Percentiles rank a stretch among this genome's conserved stretches.
Evolutionary conservation across 208 protist genomes (phyloP).

Genomic region (Crithidia fasciculata): DNA sequence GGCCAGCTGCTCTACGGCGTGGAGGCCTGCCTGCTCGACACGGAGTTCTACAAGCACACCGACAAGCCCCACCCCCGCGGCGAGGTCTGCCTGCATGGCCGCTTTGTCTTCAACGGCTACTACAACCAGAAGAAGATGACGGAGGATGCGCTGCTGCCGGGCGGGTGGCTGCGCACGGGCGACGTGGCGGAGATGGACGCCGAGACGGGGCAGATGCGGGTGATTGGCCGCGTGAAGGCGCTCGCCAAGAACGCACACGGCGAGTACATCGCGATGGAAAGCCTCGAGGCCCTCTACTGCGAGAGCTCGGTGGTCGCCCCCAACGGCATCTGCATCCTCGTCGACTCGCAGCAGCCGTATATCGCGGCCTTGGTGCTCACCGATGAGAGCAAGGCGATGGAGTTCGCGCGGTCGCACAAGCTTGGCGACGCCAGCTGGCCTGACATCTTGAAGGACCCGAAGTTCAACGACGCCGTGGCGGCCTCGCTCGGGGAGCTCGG

Average conservation of each 20-base stretch:
- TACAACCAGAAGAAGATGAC: slow-evolving; percentile 85
- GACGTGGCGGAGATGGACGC: slow-evolving; percentile 81
- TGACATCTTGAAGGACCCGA: slow-evolving; percentile 33
- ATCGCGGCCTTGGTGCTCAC: slow-evolving; percentile 75
- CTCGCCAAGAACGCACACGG: slow-evolving; percentile 88
- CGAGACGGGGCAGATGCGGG: slow-evolving; percentile 43
- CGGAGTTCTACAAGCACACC: slow-evolving; percentile 86
- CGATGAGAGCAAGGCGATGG: slow-evolving; percentile 57
- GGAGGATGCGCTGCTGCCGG: slow-evolving; percentile 61
- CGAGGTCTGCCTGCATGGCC: slow-evolving; percentile 86
- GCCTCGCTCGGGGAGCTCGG: slow-evolving; percentile 43
- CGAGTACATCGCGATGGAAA: slow-evolving; percentile 92
- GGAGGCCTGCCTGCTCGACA: slow-evolving; percentile 93
- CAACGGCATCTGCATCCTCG: slow-evolving; percentile 76
- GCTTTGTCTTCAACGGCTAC: slow-evolving; percentile 88
- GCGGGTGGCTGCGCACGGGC: slow-evolving; percentile 90
- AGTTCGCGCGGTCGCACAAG: slow-evolving; percentile 47
- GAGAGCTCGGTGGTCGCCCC: slow-evolving; percentile 50
- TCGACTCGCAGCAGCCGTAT: slow-evolving; percentile 58
- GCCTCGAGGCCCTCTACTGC: slow-evolving; percentile 74
- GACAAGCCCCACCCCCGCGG: slow-evolving; percentile 79
- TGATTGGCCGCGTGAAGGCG: slow-evolving; percentile 90
- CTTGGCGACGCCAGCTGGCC: slow-evolving; percentile 38
- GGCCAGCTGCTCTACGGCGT: slow-evolving; percentile 70
- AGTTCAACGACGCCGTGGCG: slow-evolving; percentile 46